Conservation (phyloP, 495 filamentous ascomycete genomes). For the Xylaria palmicola region DNA sequence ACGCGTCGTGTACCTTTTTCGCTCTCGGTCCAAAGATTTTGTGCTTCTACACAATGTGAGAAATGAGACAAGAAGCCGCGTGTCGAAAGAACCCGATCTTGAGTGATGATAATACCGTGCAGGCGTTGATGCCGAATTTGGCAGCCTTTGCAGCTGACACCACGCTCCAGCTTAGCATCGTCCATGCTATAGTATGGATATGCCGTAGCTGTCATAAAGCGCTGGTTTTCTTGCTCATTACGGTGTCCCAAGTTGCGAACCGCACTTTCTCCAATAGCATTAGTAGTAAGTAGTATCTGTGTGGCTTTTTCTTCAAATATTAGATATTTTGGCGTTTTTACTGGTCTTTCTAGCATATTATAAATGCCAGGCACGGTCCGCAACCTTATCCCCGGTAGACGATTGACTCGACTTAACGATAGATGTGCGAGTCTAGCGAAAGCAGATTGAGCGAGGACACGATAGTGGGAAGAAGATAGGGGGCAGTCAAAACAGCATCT, state of each 20-base stretch:
- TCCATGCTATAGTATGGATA: conserved; percentile 4
- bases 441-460: background rate
- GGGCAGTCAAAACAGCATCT: conserved; percentile 13
- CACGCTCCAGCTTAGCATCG: background rate
- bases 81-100: background rate
- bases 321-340: background rate
- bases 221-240: background rate
- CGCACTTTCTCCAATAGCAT: background rate
- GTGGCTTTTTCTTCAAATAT: background rate
- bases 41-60: conserved; percentile 9
- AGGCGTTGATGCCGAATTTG: background rate
- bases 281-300: background rate
- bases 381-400: background rate
- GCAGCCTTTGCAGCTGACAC: conserved; percentile 12
- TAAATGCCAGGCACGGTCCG: conserved; percentile 2
- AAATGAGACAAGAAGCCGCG: conserved; percentile 9
- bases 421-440: conserved; percentile 6
- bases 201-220: conserved; percentile 10
- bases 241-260: background rate
- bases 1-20: conserved; percentile 1
- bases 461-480: background rate
- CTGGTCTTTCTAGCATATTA: background rate
- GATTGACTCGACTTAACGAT: background rate
- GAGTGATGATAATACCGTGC: background rate
- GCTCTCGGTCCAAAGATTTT: background rate